A percentile compares a stretch with the other conserved stretches of the same genome.
These are phyloP conservation scores for Aureobasidium sp. DNA, from an alignment of 2,329 filamentous ascomycete species.

Conservation along the genomic window DNA sequence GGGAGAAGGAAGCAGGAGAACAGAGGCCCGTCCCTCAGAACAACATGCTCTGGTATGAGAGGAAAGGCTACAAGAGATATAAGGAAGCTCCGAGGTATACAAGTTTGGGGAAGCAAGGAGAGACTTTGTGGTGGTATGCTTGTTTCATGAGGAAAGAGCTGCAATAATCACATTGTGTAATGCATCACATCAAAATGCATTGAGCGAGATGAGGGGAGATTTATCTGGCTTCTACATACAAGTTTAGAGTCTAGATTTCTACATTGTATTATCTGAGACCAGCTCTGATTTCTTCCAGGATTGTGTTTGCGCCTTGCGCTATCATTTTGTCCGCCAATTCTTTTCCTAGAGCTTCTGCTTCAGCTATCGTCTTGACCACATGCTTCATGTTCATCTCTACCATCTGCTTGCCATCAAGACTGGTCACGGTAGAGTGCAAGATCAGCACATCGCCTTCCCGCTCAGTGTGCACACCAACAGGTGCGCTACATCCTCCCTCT, in stretches of 20 bases:
- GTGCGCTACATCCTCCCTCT: slow-evolving; percentile 88
- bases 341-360: slow-evolving; percentile 67
- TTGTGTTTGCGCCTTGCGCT: slow-evolving; percentile 66
- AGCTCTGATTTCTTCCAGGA: slow-evolving; percentile 53
- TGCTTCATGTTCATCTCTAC: slow-evolving; percentile 56
- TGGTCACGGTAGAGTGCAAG: slow-evolving; percentile 70
- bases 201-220: not conserved
- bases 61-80: slow-evolving; percentile 17
- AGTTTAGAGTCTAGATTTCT: not conserved
- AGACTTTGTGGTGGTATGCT: slow-evolving; percentile 4
- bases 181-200: not conserved
- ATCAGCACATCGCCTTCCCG: slow-evolving; percentile 49
- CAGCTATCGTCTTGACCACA: slow-evolving; percentile 50
- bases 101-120: not conserved
- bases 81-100: slow-evolving; percentile 18
- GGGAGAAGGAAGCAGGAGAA: not conserved
- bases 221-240: not conserved
- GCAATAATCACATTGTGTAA: not conserved
- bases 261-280: not conserved
- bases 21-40: slow-evolving; percentile 4
- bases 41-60: slow-evolving; percentile 18
- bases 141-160: slow-evolving; percentile 2
- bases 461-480: slow-evolving; percentile 70
- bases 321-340: slow-evolving; percentile 64
- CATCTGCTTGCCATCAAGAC: slow-evolving; percentile 65